Base-by-base conservation (phyloP, 768 basidiomycete genomes). In the Pholiota molesta region DNA sequence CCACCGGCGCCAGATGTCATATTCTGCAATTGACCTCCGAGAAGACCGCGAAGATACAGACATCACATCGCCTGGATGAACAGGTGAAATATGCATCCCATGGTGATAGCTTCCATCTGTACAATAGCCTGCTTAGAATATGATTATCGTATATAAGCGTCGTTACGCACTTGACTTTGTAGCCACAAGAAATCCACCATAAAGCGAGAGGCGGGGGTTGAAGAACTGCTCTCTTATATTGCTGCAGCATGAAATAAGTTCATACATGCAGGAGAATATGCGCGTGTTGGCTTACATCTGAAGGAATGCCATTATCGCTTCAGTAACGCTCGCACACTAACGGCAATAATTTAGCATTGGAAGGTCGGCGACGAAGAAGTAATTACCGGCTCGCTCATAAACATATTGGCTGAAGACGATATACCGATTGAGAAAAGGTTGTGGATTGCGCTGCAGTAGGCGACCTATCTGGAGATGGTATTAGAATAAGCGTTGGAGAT, bases 1-100 rank as follows among this genome's bases (percentile, higher is more conserved):
- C 92, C 92, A 94, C 51, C 82, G 78, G 28, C 92, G 80, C 85
- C 90, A 92, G 39, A 94, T 79, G 14, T 89, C 88, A 68, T 94
- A 94, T 60, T 86, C 86, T 9, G 72, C 67, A 51, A 74, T 61
- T 47, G 78, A 77, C 17, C 67, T 68, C 33, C 69, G 58, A 5
- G 81, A 80, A 19, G 72, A 78, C 33, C 69, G 58, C 3, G 81
- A 80, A 21, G 72, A 78, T 29, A 74, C 62, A 23, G 83, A 84
- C 8, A 74, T 72, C 23, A 74, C 69, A 60, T 81, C 72, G 8
- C 77, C 75, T 21, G 65, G 67, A 39, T 66, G 65, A 57, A 85
- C 70, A 16, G 88, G 80, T 40, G 71, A 77, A 33, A 92, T 79
- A 13, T 82, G 83, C 78, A 92, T 81, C 45, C 89, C 88, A 73